Base-by-base conservation (phyloP, 495 filamentous ascomycete species). In the Aspergillus kassunensis region DNA sequence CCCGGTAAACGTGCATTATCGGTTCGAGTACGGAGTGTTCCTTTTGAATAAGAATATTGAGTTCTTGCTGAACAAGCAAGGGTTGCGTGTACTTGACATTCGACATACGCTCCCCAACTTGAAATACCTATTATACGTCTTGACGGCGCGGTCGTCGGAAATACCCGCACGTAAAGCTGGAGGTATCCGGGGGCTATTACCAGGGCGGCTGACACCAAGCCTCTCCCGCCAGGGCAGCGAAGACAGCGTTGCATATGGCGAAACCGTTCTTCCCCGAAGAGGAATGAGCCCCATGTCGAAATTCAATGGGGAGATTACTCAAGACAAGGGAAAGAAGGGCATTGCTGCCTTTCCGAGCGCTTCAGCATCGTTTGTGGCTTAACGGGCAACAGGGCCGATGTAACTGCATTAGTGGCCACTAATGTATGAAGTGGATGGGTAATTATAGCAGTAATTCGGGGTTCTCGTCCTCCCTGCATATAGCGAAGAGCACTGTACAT, bases 1-100 rank as follows among this genome's bases (percentile, higher is more conserved):
- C 65, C 77, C 86, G 29, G 86, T 88, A 51, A 83, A 81, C 11
- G 83, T 91, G 6, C 79, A 85, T 24, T 96, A 88, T 60, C 82
- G 91, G 9, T 96, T 97, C 62, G 92, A 97, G 55, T 98, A 97
- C 71, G 93, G 77, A 5, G 90, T 96, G 55, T 98, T 97, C 57
- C 69, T 97, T 10, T 74, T 98, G 4, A 97, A 97, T 68, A 92
- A 96, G 61, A 77, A 97, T 59, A 89, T 98, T 39, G 92, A 98
- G 69, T 78, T 88, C 34, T 74, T 98, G 24, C 87, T 90, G 54
- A 80, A 76, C 50, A 74, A 79, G n/a, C 81, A 87, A 50, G 88
- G 86, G 0, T 64, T 96, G 2, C 80, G 83, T 37, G 80, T 90
- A 9, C 76, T 95, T 33, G 93, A 98, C 65, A 87, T 96, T 12